These are phyloP conservation scores for Arthonia radiata DNA, from an alignment of 495 filamentous ascomycete genomes.

Conservation along the genomic window DNA sequence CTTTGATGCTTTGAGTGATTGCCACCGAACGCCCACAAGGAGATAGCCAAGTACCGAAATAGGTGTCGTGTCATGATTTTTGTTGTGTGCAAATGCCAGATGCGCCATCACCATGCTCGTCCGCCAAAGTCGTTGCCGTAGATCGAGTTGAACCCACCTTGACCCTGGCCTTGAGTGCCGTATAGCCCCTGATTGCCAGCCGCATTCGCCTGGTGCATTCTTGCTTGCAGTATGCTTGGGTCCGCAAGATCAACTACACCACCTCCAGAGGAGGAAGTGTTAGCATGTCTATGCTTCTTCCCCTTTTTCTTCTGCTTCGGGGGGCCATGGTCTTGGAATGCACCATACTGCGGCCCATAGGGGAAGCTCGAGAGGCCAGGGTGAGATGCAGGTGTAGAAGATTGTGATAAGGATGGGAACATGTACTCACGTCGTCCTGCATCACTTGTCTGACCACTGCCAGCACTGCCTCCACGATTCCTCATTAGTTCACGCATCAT, in stretches of 20 bases:
- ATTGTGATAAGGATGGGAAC: slow-evolving; percentile 59
- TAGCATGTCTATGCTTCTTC: slow-evolving; percentile 99
- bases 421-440: slow-evolving; percentile 83
- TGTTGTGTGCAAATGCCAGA: too few relatives aligned
- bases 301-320: slow-evolving; percentile 98
- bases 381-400: slow-evolving; percentile 72
- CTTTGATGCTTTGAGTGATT: too few relatives aligned
- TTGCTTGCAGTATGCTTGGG: slow-evolving; percentile 96
- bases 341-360: slow-evolving; percentile 54
- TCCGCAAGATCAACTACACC: slow-evolving; percentile 98
- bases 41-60: too few relatives aligned
- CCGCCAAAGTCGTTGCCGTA: slow-evolving; percentile 47
- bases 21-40: too few relatives aligned
- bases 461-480: slow-evolving; percentile 26
- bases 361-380: slow-evolving; percentile 70
- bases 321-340: slow-evolving; percentile 59
- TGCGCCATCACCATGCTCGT: too few relatives aligned
- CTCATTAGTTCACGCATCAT: slow-evolving; percentile 59
- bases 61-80: too few relatives aligned
- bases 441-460: slow-evolving; percentile 45
- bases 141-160: slow-evolving; percentile 97
- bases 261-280: slow-evolving; percentile 97
- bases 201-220: slow-evolving; percentile 67
- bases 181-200: slow-evolving; percentile 74
- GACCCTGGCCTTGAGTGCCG: slow-evolving; percentile 70